These are phyloP conservation scores for Plasmopara viticola DNA, from an alignment of 352 stramenopile species.

Conservation along the genomic window DNA sequence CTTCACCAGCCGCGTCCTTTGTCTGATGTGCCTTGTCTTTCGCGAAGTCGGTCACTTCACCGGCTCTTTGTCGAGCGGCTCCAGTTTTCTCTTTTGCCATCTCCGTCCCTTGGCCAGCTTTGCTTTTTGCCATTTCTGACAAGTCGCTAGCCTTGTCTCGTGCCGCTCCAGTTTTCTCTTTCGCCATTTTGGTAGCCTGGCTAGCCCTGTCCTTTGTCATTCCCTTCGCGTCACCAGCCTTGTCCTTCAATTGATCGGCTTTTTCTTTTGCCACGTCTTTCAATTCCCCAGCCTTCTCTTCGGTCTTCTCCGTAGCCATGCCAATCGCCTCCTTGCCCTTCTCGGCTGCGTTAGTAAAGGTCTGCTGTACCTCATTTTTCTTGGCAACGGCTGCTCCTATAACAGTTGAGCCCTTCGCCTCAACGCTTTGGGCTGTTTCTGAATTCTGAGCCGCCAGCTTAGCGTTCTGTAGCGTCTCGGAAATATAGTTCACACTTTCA, in stretches of 20 bases:
- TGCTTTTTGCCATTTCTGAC: slow-evolving; percentile 10
- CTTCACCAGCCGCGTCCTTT: slow-evolving; percentile 1
- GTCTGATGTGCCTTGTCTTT: slow-evolving; percentile 8
- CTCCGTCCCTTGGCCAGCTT: slow-evolving; percentile 17
- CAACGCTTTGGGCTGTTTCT: slow-evolving; percentile 28
- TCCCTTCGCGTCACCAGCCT: neutral
- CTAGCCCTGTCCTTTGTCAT: neutral
- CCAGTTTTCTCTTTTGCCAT: slow-evolving; percentile 17
- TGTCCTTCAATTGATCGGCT: slow-evolving; percentile 1
- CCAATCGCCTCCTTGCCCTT: slow-evolving; percentile 25
- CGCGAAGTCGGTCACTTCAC: slow-evolving; percentile 11
- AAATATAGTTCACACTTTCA: slow-evolving; percentile 62
- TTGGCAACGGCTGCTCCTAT: slow-evolving; percentile 20
- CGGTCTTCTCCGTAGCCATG: slow-evolving; percentile 16
- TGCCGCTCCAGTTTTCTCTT: slow-evolving; percentile 8
- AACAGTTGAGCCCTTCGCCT: slow-evolving; percentile 27
- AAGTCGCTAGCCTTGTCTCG: slow-evolving; percentile 19
- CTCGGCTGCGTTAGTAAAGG: slow-evolving; percentile 18
- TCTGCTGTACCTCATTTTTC: slow-evolving; percentile 23
- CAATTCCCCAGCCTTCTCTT: slow-evolving; percentile 15
- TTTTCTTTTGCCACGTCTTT: slow-evolving; percentile 14
- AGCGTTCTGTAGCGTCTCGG: slow-evolving; percentile 51
- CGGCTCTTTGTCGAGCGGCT: slow-evolving; percentile 16
- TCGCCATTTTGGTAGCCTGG: neutral
- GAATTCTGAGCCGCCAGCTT: slow-evolving; percentile 49